These are phyloP conservation scores for Neonectria magnoliae DNA, from an alignment of 2,329 filamentous ascomycete species.

Conservation along the genomic window DNA sequence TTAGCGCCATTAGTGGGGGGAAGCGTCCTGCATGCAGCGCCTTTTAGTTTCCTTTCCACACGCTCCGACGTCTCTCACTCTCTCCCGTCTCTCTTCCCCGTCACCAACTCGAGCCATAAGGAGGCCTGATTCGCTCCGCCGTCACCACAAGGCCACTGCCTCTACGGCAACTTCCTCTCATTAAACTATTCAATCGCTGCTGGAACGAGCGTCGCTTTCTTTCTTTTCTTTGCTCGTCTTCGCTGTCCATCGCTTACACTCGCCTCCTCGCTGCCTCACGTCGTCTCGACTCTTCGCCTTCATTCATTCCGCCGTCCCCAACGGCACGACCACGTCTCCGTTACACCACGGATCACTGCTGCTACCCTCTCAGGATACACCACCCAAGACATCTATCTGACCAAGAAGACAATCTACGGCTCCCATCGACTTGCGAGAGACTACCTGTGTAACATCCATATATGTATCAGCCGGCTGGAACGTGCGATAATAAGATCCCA, in stretches of 20 bases:
- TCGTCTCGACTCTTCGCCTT: not conserved
- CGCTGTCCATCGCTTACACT: not conserved
- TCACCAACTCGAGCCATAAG: conserved; percentile 8
- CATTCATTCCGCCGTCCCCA: conserved; percentile 30
- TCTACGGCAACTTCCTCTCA: conserved; percentile 23
- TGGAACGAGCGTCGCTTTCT: conserved; percentile 33
- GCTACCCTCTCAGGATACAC: not conserved
- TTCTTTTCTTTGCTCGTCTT: not conserved
- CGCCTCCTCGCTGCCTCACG: not conserved
- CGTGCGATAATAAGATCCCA: conserved; percentile 13
- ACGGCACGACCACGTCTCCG: conserved; percentile 12
- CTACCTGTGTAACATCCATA: conserved; percentile 7
- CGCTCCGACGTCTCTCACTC: conserved; percentile 5
- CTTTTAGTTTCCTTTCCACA: not conserved
- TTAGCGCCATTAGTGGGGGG: conserved; percentile 21
- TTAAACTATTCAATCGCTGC: conserved; percentile 19
- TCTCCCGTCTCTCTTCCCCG: conserved; percentile 13
- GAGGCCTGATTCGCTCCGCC: conserved; percentile 1
- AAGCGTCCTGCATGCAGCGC: conserved; percentile 5
- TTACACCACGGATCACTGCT: not conserved
- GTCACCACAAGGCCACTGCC: conserved; percentile 26
- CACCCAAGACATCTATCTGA: not conserved
- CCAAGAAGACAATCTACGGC: not conserved
- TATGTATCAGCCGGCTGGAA: conserved; percentile 14
- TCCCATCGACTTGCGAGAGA: conserved; percentile 7